A percentile compares a stretch with the other conserved stretches of the same genome.
phyloP scores from a whole-genome alignment of 176 grass and related monocot species.

The Oryza nivara region DNA sequence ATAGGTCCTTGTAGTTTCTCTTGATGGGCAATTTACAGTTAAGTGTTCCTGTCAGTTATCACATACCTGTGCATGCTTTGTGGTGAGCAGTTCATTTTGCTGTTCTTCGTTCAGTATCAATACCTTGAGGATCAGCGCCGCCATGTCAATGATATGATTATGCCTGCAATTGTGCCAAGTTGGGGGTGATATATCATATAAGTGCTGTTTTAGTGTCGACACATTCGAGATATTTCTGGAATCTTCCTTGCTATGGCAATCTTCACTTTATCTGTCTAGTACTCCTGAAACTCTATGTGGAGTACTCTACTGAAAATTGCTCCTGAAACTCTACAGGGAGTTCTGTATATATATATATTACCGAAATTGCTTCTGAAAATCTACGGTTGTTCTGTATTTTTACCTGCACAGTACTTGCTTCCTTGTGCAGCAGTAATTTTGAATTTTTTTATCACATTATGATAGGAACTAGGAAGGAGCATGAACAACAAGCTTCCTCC shows the following conservation, averaged over 20 bases:
- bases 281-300: conserved; percentile 5
- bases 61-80: conserved; percentile 18
- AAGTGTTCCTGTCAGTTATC: conserved; percentile 43
- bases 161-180: conserved; percentile 33
- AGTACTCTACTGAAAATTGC: background rate
- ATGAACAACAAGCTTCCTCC: background rate
- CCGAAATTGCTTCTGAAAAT: background rate
- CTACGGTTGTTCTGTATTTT: background rate
- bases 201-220: background rate
- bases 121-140: conserved; percentile 7
- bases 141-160: background rate
- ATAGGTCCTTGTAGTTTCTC: conserved; percentile 14
- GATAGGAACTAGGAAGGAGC: background rate
- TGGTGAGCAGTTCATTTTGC: conserved; percentile 13
- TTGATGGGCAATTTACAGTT: conserved; percentile 12
- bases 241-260: conserved; percentile 35
- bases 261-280: background rate
- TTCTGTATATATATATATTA: background rate
- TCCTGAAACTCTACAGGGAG: conserved; percentile 19
- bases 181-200: background rate
- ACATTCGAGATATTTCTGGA: conserved; percentile 45
- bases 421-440: background rate
- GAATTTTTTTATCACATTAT: background rate
- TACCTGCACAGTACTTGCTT: background rate
- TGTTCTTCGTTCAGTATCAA: conserved; percentile 8